Conservation (phyloP, 345 rosid genomes). For the Rhodomyrtus tomentosa region DNA sequence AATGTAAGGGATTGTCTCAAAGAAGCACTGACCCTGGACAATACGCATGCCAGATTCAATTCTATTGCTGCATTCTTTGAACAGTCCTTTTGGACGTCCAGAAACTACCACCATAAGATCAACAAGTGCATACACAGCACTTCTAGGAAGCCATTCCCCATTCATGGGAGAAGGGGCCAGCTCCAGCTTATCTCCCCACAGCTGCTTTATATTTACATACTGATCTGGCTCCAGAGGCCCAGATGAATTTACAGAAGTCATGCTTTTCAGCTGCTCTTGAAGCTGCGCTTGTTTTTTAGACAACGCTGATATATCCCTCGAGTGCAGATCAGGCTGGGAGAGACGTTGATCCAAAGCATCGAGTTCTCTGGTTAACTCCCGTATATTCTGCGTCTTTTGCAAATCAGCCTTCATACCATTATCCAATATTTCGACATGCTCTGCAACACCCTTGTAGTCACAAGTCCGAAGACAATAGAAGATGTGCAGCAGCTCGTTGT, state of each 20-base stretch:
- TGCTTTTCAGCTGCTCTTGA: constrained; percentile 36
- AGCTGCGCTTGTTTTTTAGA: constrained; percentile 38
- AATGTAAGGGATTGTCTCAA: background rate
- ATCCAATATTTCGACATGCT: constrained; percentile 84
- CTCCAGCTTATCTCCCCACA: constrained; percentile 57
- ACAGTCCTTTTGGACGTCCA: constrained; percentile 91
- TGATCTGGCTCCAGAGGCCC: constrained; percentile 38
- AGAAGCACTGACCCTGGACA: constrained; percentile 44
- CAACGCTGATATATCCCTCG: constrained; percentile 52
- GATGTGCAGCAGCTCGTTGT: constrained; percentile 81
- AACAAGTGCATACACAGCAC: constrained; percentile 78
- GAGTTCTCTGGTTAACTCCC: constrained; percentile 50
- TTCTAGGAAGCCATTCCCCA: constrained; percentile 95
- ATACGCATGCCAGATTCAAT: constrained; percentile 74
- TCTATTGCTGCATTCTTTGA: constrained; percentile 88
- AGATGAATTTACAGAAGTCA: constrained; percentile 12
- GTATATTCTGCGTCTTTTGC: constrained; percentile 33
- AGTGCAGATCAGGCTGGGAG: constrained; percentile 46
- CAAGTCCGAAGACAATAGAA: constrained; percentile 76
- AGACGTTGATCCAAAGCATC: constrained; percentile 59
- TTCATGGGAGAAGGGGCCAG: constrained; percentile 82
- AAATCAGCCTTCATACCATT: constrained; percentile 72
- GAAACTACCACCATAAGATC: constrained; percentile 84
- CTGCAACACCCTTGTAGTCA: constrained; percentile 83
- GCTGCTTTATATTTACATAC: constrained; percentile 44